These are phyloP conservation scores for Rhizopus stolonifer DNA, from an alignment of 371 early-diverging fungal genomes.

Conservation along the genomic window DNA sequence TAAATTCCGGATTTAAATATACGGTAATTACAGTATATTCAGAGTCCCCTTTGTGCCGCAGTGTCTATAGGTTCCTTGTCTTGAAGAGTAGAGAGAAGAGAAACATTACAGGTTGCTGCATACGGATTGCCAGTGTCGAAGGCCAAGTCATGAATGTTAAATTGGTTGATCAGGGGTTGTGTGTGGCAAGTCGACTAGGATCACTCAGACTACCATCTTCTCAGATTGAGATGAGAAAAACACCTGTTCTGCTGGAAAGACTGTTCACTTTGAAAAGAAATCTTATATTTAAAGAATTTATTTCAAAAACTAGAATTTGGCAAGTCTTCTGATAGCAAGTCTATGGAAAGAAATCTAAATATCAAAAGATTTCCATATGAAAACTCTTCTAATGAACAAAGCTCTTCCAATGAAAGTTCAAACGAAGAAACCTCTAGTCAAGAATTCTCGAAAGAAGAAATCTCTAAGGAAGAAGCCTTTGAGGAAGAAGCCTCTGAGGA, in stretches of 20 bases:
- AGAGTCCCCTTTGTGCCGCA: no score
- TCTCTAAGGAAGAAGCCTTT: no score
- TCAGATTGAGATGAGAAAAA: not conserved
- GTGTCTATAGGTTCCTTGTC: not conserved
- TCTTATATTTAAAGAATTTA: not conserved
- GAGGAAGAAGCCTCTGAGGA: not conserved
- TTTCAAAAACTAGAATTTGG: not conserved
- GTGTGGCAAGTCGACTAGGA: not conserved
- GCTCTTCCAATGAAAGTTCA: not conserved
- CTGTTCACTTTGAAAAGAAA: not conserved
- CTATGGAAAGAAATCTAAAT: not conserved
- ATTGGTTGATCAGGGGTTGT: constrained; percentile 2
- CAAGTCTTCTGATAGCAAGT: no score
- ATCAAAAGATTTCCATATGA: constrained; percentile 1
- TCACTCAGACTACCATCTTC: constrained; percentile 1
- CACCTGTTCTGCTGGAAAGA: not conserved
- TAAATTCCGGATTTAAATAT: no score
- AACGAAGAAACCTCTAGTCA: not conserved
- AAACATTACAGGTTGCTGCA: not conserved
- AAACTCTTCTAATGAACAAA: not conserved
- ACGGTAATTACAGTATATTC: no score
- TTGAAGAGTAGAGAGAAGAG: not conserved
- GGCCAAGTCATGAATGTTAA: not conserved
- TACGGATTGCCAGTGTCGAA: not conserved
- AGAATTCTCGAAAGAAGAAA: not conserved